These are phyloP conservation scores for Aureobasidium sp. DNA, from an alignment of 2,329 filamentous ascomycete species.

Conservation along the genomic window DNA sequence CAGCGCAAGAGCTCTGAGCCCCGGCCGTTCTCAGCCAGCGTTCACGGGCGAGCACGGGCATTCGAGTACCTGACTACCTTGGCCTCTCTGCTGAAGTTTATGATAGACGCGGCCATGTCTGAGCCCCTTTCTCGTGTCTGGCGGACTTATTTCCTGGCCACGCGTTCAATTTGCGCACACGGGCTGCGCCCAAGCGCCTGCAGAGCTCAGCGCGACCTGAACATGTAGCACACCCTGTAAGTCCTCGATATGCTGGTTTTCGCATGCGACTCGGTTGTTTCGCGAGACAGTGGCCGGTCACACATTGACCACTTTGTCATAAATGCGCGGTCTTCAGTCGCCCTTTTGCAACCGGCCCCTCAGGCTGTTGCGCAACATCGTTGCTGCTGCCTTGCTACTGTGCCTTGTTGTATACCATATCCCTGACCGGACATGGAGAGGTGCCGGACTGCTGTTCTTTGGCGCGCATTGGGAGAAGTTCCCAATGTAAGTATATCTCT, in stretches of 20 bases:
- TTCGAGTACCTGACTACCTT: not conserved
- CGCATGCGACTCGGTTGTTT: not conserved
- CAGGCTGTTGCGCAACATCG: not conserved
- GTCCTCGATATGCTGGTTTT: not conserved
- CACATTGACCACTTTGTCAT: not conserved
- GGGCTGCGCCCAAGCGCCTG: not conserved
- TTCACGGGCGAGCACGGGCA: not conserved
- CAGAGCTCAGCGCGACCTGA: not conserved
- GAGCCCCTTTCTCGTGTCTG: not conserved
- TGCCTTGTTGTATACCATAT: not conserved
- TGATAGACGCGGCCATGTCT: not conserved
- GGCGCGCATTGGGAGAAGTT: not conserved
- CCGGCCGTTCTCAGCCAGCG: not conserved
- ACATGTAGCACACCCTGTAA: not conserved
- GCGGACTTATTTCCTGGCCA: not conserved
- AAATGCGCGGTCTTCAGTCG: not conserved
- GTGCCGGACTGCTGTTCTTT: not conserved
- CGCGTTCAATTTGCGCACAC: not conserved
- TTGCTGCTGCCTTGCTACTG: not conserved
- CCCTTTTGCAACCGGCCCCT: not conserved
- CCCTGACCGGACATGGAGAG: not conserved
- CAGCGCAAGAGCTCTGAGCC: not conserved
- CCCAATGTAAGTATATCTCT: not conserved
- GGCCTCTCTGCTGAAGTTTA: not conserved
- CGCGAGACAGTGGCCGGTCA: not conserved